Conservation (phyloP, 2,329 filamentous ascomycete species). For the Aspergillus fischeri region DNA sequence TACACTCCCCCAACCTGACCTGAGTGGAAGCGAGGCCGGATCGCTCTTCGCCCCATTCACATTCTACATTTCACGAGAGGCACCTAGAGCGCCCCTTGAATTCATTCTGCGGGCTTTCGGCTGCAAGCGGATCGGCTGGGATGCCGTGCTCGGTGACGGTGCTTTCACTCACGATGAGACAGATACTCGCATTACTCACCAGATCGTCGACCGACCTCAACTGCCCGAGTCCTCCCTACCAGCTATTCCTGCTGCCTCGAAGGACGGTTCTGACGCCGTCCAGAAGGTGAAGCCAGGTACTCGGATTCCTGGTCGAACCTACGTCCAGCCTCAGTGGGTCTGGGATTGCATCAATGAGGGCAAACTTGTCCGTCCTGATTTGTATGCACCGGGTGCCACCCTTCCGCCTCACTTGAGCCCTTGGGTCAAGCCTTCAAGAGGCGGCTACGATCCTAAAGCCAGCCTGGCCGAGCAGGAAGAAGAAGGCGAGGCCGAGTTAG, state of each 20-base stretch:
- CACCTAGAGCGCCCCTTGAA: slow-evolving; percentile 82
- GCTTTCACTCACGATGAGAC: slow-evolving; percentile 87
- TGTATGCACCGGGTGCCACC: slow-evolving; percentile 84
- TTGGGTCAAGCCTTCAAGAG: slow-evolving; percentile 82
- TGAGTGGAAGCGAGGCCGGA: slow-evolving; percentile 62
- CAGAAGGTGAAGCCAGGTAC: slow-evolving; percentile 55
- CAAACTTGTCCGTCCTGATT: slow-evolving; percentile 77
- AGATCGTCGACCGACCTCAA: slow-evolving; percentile 86
- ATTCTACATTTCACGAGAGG: slow-evolving; percentile 90
- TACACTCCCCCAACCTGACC: slow-evolving; percentile 72
- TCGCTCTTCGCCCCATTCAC: slow-evolving; percentile 85
- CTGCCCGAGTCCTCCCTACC: slow-evolving; percentile 55
- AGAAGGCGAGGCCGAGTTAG: slow-evolving; percentile 75
- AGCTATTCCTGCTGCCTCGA: slow-evolving; percentile 39
- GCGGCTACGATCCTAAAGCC: slow-evolving; percentile 86
- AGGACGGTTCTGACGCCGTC: slow-evolving; percentile 45
- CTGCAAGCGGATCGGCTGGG: slow-evolving; percentile 95
- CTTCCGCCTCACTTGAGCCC: slow-evolving; percentile 93
- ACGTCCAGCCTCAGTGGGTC: slow-evolving; percentile 96
- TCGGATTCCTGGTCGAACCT: slow-evolving; percentile 84
- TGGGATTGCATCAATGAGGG: slow-evolving; percentile 96
- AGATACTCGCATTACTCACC: slow-evolving; percentile 88
- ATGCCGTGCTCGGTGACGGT: slow-evolving; percentile 81
- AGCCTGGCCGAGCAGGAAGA: slow-evolving; percentile 83
- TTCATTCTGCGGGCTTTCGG: slow-evolving; percentile 92